phyloP scores from a whole-genome alignment of 495 filamentous ascomycete genomes.

The Halenospora varia region DNA sequence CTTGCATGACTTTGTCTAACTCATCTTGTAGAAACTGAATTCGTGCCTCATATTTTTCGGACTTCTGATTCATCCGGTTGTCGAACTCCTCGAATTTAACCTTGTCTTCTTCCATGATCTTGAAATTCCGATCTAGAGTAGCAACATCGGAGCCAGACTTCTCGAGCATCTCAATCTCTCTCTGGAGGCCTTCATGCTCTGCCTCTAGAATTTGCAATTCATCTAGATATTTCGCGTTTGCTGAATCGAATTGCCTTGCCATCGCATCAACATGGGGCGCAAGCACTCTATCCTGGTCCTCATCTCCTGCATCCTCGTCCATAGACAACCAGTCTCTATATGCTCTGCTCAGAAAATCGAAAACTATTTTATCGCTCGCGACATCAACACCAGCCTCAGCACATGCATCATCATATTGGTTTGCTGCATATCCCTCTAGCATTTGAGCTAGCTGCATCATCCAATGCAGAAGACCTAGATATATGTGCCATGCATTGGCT shows the following conservation, averaged over 20 bases:
- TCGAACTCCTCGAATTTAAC: slow-evolving; percentile 93
- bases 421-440: slow-evolving; percentile 70
- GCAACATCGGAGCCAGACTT: slow-evolving; percentile 77
- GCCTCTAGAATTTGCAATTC: slow-evolving; percentile 80
- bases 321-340: slow-evolving; percentile 92
- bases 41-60: slow-evolving; percentile 75
- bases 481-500: slow-evolving; percentile 84
- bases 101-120: slow-evolving; percentile 85
- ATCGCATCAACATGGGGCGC: slow-evolving; percentile 83
- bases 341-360: slow-evolving; percentile 79
- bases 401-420: slow-evolving; percentile 86
- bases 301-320: slow-evolving; percentile 80
- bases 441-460: slow-evolving; percentile 95
- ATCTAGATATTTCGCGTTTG: slow-evolving; percentile 74
- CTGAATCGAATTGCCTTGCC: slow-evolving; percentile 80
- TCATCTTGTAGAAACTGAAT: slow-evolving; percentile 76
- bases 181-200: slow-evolving; percentile 69
- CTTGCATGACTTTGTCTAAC: slow-evolving; percentile 68
- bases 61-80: slow-evolving; percentile 67
- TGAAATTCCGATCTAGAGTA: slow-evolving; percentile 76
- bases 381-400: slow-evolving; percentile 81
- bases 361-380: slow-evolving; percentile 84
- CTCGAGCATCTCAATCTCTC: slow-evolving; percentile 84
- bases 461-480: slow-evolving; percentile 94
- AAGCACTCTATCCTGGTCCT: slow-evolving; percentile 68